Base-by-base conservation (phyloP, 805 yeast genomes). In the Myxozyma neotropica region DNA sequence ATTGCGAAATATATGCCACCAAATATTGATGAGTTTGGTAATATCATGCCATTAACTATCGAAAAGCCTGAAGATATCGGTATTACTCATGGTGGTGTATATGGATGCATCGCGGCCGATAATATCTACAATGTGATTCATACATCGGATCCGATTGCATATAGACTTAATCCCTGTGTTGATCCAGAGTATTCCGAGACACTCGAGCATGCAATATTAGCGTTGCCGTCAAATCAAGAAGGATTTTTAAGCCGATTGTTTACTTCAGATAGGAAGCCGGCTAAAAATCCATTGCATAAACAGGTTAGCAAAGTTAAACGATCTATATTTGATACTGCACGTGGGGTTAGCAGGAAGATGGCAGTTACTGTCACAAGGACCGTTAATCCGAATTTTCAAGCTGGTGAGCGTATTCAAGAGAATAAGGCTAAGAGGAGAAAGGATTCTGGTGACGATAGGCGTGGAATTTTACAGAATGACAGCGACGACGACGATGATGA, bases 81-180 rank as follows among this genome's bases (percentile, higher is more conserved):
- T 82, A 51, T 80, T 78, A 50, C 83, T 81, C 60, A 80, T 87
- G 56, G 61, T n/a, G 69, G 69, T 6, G 53, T 47, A 3, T 75
- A 74, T 50, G 80, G 80, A 1, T 76, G 80, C 53, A 90, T 94
- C 2, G 84, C 83, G 29, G 89, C 87, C 64, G 74, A 77, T 1
- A 87, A 88, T 68, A 72, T 88, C 36, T 94, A 88, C 75, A 93
- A 93, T 70, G 75, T 94, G 6, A 87, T 87, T 72, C 96, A 93
- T 71, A 88, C 90, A 0, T 88, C 95, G 67, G 99, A 93, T 71
- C 96, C 97, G 1, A 86, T 94, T 39, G 95, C 95, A 0, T 91
- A 89, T 70, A 76, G 96, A 58, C 75, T 93, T 63, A 96, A 91
- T 70, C 97, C 98, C 0, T 75, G 93, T 45, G 83, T 92, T 6